A percentile compares a stretch with the other conserved stretches of the same genome.
Conservation (phyloP, 352 stramenopile species). For the Plasmopara viticola region DNA sequence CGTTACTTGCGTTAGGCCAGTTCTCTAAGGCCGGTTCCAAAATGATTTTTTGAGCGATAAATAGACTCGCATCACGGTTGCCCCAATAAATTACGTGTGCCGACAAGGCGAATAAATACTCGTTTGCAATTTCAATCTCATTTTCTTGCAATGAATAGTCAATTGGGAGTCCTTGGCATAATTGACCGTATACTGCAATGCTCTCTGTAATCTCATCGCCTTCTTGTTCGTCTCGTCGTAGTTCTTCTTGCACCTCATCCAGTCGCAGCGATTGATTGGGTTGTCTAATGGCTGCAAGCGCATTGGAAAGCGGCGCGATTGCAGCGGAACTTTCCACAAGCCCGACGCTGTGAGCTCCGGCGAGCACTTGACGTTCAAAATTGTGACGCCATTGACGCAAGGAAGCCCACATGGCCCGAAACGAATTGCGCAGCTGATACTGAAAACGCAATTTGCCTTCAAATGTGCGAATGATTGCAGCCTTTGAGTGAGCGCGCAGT, state of each 20-base stretch:
- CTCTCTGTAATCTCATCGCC: constrained; percentile 37
- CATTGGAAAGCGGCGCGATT: constrained; percentile 28
- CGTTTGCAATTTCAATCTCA: constrained; percentile 91
- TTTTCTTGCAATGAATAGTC: constrained; percentile 91
- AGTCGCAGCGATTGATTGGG: constrained; percentile 19
- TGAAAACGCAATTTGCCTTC: constrained; percentile 79
- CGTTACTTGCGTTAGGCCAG: constrained; percentile 4
- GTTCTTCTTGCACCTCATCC: constrained; percentile 17
- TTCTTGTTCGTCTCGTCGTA: constrained; percentile 23
- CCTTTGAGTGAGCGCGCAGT: constrained; percentile 64
- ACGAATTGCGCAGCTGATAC: constrained; percentile 81
- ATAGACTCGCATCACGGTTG: constrained; percentile 88
- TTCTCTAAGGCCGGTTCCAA: constrained; percentile 51
- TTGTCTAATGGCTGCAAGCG: constrained; percentile 21
- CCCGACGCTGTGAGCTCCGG: constrained; percentile 58
- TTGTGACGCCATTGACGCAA: constrained; percentile 67
- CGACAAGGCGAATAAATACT: constrained; percentile 90
- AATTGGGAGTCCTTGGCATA: constrained; percentile 68
- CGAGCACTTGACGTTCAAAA: constrained; percentile 71
- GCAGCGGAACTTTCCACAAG: constrained; percentile 49
- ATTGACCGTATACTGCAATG: constrained; percentile 44
- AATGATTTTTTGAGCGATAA: constrained; percentile 86
- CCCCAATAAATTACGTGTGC: constrained; percentile 91
- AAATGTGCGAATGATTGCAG: constrained; percentile 79
- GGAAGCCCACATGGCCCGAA: constrained; percentile 71